Conservation (phyloP, 176 grass and related monocot species). For the Cymbopogon citratus region DNA sequence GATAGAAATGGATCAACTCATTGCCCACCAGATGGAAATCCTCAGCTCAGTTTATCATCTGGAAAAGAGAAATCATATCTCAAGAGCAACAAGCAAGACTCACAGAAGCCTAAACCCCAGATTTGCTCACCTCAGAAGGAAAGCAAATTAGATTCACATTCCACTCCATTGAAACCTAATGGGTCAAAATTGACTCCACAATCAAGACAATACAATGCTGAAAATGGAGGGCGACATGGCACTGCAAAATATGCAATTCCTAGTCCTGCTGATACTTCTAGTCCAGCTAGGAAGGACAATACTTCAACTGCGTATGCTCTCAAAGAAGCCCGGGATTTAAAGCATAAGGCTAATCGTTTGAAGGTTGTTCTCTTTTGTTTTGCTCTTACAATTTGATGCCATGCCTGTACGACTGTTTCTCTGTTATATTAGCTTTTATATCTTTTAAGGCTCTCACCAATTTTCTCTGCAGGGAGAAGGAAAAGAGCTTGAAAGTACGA, state of each 20-base stretch:
- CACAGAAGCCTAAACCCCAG: slow-evolving; percentile 32
- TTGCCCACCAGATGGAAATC: slow-evolving; percentile 32
- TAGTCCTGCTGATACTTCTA: slow-evolving; percentile 55
- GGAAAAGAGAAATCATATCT: slow-evolving; percentile 48
- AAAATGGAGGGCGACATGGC: slow-evolving; percentile 51
- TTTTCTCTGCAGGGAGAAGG: slow-evolving; percentile 67
- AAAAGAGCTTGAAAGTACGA: slow-evolving; percentile 68
- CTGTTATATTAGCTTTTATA: not conserved
- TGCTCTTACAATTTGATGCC: not conserved
- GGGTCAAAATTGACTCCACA: slow-evolving; percentile 47
- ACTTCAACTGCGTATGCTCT: slow-evolving; percentile 46
- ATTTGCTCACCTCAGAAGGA: slow-evolving; percentile 51
- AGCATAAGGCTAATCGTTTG: slow-evolving; percentile 93
- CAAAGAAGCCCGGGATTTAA: slow-evolving; percentile 89
- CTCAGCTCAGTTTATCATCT: slow-evolving; percentile 9
- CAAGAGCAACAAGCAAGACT: slow-evolving; percentile 51
- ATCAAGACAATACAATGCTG: slow-evolving; percentile 39
- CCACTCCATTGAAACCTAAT: slow-evolving; percentile 44
- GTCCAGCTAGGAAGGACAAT: slow-evolving; percentile 67
- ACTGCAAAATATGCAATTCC: slow-evolving; percentile 46
- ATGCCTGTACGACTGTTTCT: not conserved
- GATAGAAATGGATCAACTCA: slow-evolving; percentile 38
- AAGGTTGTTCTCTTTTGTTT: slow-evolving; percentile 52
- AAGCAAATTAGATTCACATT: slow-evolving; percentile 33
- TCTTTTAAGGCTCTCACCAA: slow-evolving; percentile 19